These are phyloP conservation scores for Aspergillus versicolor DNA, from an alignment of 2,329 filamentous ascomycete genomes.

Conservation along the genomic window DNA sequence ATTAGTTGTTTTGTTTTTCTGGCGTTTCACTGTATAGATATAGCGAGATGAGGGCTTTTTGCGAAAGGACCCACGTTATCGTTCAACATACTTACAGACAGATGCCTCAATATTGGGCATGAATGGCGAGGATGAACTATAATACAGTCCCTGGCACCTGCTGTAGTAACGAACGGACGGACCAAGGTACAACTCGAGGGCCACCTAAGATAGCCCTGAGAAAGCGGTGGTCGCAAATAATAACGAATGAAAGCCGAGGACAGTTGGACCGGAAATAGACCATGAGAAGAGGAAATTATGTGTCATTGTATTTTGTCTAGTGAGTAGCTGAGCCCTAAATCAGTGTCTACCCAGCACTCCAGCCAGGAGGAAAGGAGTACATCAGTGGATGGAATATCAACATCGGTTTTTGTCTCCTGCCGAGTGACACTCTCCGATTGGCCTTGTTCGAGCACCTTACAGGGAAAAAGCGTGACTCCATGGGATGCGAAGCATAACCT, in stretches of 20 bases:
- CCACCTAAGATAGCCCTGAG: neutral
- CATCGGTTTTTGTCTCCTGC: neutral
- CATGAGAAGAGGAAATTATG: neutral
- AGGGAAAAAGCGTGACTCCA: neutral
- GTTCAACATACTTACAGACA: neutral
- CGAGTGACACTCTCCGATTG: neutral
- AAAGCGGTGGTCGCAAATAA: neutral
- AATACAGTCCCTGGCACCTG: neutral
- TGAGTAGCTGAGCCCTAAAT: neutral
- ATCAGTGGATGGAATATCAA: neutral
- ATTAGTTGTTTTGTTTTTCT: conserved; percentile 3
- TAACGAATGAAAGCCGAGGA: neutral
- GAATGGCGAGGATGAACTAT: neutral
- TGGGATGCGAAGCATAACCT: neutral
- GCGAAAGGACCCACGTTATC: conserved; percentile 2
- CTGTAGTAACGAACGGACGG: neutral
- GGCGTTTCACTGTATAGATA: neutral
- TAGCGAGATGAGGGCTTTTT: neutral
- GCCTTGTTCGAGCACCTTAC: conserved; percentile 1
- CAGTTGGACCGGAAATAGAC: neutral
- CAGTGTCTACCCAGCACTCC: neutral
- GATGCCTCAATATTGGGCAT: neutral
- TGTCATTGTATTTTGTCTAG: neutral
- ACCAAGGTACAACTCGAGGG: neutral
- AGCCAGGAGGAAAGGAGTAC: neutral